phyloP scores from a whole-genome alignment of 768 basidiomycete species.

The Fomitopsis serialis region DNA sequence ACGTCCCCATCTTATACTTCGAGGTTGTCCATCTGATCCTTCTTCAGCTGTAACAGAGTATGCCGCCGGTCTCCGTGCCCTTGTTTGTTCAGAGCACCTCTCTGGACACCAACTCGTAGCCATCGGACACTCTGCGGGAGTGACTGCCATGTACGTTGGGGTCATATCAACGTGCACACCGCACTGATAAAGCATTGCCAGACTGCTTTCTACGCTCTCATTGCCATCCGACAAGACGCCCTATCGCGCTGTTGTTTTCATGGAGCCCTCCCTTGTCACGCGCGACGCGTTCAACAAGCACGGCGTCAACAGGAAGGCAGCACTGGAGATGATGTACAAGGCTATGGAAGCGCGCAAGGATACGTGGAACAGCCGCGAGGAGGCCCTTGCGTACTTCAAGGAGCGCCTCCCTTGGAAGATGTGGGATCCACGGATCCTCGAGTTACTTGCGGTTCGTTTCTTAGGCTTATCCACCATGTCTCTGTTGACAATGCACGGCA shows the following conservation, averaged over 20 bases:
- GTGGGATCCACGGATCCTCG: constrained; percentile 8
- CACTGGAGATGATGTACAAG: neutral
- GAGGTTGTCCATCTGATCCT: neutral
- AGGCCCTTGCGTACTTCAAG: constrained; percentile 7
- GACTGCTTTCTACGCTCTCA: constrained; percentile 5
- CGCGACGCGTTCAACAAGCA: constrained; percentile 4
- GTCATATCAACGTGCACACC: too few species aligned
- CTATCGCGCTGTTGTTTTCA: constrained; percentile 5
- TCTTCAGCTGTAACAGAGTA: constrained; percentile 8
- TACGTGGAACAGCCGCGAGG: constrained; percentile 5
- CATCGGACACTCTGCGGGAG: constrained; percentile 11
- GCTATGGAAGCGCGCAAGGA: constrained; percentile 6
- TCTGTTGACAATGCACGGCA: too few species aligned
- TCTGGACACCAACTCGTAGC: constrained; percentile 8
- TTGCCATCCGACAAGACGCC: neutral
- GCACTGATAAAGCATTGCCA: neutral
- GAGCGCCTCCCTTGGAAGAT: constrained; percentile 7
- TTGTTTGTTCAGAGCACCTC: constrained; percentile 1
- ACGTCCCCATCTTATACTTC: neutral
- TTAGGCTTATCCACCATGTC: too few species aligned
- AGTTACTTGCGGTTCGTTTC: constrained; percentile 7
- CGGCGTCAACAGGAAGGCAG: constrained; percentile 1
- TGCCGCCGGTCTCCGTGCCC: constrained; percentile 5
- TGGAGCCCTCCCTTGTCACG: constrained; percentile 10
- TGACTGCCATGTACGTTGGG: constrained; percentile 2